Percentiles rank a stretch among this genome's conserved stretches.
These are phyloP conservation scores for Hymenoscyphus infarciens DNA, from an alignment of 2,329 filamentous ascomycete species.

Conservation along the genomic window DNA sequence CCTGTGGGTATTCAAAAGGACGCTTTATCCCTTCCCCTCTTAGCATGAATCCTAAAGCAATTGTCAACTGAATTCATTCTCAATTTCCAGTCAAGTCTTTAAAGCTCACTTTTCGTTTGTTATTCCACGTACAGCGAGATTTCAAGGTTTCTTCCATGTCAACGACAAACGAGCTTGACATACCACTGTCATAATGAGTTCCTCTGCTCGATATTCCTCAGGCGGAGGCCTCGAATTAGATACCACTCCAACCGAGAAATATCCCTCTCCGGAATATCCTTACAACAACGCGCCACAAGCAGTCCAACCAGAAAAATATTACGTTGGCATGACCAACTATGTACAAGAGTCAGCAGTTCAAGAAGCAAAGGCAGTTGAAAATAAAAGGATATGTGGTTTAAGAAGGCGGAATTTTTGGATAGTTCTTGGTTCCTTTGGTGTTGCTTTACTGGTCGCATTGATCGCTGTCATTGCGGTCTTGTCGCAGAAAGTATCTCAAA, in stretches of 20 bases:
- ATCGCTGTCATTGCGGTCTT: constrained; percentile 1
- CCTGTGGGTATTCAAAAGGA: not conserved
- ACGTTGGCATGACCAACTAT: not conserved
- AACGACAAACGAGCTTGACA: not conserved
- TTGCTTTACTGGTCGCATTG: not conserved
- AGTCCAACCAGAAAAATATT: constrained; percentile 6
- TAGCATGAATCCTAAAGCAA: too few species aligned
- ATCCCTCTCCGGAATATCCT: not conserved
- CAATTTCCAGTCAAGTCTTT: not conserved
- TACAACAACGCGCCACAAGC: constrained; percentile 1
- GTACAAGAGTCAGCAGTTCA: not conserved
- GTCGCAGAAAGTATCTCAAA: constrained; percentile 3
- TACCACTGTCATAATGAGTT: not conserved
- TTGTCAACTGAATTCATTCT: not conserved
- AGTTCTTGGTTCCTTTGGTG: not conserved
- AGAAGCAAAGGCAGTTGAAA: not conserved
- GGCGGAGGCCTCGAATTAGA: not conserved
- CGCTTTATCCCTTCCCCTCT: not conserved
- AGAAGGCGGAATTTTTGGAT: constrained; percentile 6
- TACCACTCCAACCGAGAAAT: not conserved
- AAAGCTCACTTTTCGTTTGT: not conserved
- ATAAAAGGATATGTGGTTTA: not conserved
- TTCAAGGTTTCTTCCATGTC: not conserved
- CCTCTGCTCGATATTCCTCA: not conserved
- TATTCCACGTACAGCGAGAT: not conserved